These are phyloP conservation scores for Batkoa obscura DNA, from an alignment of 371 early-diverging fungal genomes.

Conservation along the genomic window DNA sequence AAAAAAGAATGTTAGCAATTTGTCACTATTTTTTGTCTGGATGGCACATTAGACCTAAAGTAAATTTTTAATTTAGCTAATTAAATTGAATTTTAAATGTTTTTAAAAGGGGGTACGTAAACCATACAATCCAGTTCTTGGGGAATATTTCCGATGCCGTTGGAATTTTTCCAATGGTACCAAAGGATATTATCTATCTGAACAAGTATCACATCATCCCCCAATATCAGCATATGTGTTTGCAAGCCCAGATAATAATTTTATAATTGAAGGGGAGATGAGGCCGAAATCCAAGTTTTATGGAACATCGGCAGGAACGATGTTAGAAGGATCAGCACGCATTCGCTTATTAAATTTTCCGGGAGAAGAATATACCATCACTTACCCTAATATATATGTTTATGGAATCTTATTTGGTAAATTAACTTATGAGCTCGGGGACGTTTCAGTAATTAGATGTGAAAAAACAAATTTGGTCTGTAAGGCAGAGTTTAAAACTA, in stretches of 20 bases:
- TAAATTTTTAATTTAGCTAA: constrained; percentile 9
- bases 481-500: constrained; percentile 77
- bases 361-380: constrained; percentile 56
- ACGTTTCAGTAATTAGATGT: constrained; percentile 50
- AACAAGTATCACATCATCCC: constrained; percentile 96
- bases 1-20: constrained; percentile 73
- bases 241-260: constrained; percentile 51
- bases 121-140: constrained; percentile 92
- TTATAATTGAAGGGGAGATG: constrained; percentile 65
- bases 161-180: constrained; percentile 47
- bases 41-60: constrained; percentile 90
- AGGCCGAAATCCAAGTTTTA: constrained; percentile 75
- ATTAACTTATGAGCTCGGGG: constrained; percentile 86
- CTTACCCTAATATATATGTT: constrained; percentile 85
- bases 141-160: constrained; percentile 74
- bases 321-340: constrained; percentile 61
- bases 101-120: constrained; percentile 75
- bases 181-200: constrained; percentile 69
- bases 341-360: constrained; percentile 37
- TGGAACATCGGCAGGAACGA: constrained; percentile 80
- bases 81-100: not conserved
- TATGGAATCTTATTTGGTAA: constrained; percentile 83
- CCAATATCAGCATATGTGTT: constrained; percentile 79
- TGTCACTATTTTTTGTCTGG: constrained; percentile 84
- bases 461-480: constrained; percentile 48